Base-by-base conservation (phyloP, 257 asterid genomes). In the Prunella vulgaris region DNA sequence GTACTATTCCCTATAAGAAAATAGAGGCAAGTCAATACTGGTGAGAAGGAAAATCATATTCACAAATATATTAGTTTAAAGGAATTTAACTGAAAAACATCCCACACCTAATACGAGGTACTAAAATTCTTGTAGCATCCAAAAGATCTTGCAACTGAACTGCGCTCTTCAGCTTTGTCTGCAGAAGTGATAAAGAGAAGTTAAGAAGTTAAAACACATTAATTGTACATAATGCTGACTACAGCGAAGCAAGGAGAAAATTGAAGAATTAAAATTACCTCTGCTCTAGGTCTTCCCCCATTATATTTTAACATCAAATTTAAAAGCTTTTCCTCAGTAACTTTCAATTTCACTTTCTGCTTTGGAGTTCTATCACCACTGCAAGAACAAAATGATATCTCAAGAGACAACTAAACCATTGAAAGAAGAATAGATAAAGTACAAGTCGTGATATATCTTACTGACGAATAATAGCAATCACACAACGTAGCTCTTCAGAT, bases 361-460 rank as follows among this genome's bases (percentile, higher is more conserved):
- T 93, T 94, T 40, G 99, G 97, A 74, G 97, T 94, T 86, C 99
- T 87, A 83, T 94, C 99, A 57, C 99, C 99, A 75, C 99, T 94
- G 90, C 32, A 79, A 74, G 69, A 74, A 68, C 69, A 76, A 64
- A 71, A 70, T 18, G 32, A 71, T 57, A 63, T 53, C 56, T 69
- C 27, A 79, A 69, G 76, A 59, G 61, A 70, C 67, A 42, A 25
- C 67, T 63, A 68, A 69, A 5, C 25, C 73, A 69, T n/a, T 30
- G 64, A 61, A 70, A 44, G 35, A 28, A 48, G 46, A 24, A 49
- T 3, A 67, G 40, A 40, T 49, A 46, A 40, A 18, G 10, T 53
- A 57, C 40, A 52, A 35, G n/a, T 51, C 56, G 58, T 64, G 71
- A 70, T 25, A 48, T 67, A 74, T 84, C 92, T 86, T 78, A 93